Evolutionary conservation across 257 asterid genomes (phyloP), one percentile per base, ranked within the genome.

Genomic region (Rauvolfia tetraphylla): DNA sequence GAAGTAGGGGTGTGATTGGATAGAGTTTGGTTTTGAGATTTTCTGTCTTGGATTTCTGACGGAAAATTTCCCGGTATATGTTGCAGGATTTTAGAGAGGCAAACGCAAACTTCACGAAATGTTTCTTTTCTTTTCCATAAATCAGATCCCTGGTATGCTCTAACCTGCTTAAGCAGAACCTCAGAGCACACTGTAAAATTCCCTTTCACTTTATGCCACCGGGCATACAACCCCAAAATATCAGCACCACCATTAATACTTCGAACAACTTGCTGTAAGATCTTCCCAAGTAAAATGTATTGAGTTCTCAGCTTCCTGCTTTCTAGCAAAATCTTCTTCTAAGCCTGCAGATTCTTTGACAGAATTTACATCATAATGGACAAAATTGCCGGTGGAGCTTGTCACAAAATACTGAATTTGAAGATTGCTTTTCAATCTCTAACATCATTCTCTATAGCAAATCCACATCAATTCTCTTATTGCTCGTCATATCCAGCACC

Each of bases 141-240:
- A 80, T 91, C 96, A 62, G 98, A 88, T 72, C 99, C 99, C 77
- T 90, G 96, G 77, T 91, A 91, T 1, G 96, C 89, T 83, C 99
- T 83, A 71, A 93, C 95, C 81, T 95, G 99, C 90, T 87, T 92
- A 27, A 92, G 96, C 42, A 89, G 92, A 51, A 97, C 98, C 87
- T 95, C 99, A 0, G 97, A 86, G 78, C 96, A 92, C 97, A 95
- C 92, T 58, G 87, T 58, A 61, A 92, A 85, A 87, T 95, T 97
- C 57, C 98, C 96, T 81, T 83, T 92, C 84, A 92, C 83, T 83
- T 81, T 88, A 84, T 95, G 97, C 98, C 98, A 95, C 85, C 92
- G 86, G 7, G 94, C 97, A 66, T 87, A 91, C 68, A 95, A 73
- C 33, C 97, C 98, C 98, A 97, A 95, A 29, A 80, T 71, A 27